phyloP scores from a whole-genome alignment of 2,329 filamentous ascomycete species.

The Sporothrix humicola region DNA sequence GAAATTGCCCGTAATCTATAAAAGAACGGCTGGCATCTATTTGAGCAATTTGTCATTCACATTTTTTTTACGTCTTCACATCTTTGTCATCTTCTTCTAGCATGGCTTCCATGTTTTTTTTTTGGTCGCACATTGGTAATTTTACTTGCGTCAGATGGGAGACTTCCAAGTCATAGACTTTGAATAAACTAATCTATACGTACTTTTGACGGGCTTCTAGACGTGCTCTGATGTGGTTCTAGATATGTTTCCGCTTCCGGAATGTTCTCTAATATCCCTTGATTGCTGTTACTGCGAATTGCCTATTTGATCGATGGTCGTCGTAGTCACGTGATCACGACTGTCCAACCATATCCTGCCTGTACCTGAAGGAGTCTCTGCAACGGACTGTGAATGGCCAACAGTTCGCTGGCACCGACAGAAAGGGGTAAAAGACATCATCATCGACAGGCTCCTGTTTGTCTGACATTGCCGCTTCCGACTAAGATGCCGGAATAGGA shows the following conservation, averaged over 20 bases:
- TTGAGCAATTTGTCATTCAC: conserved; percentile 29
- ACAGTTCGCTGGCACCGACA: no score
- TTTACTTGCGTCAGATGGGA: conserved; percentile 4
- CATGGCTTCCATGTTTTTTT: neutral
- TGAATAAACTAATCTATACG: neutral
- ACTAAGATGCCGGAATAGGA: no score
- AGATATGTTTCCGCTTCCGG: neutral
- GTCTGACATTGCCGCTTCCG: no score
- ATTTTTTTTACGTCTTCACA: neutral
- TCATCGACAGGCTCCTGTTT: no score
- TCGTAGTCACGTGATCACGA: neutral
- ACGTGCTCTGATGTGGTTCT: neutral
- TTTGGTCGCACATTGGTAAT: neutral
- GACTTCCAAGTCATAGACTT: neutral
- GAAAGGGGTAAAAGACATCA: no score
- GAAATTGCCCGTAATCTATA: conserved; percentile 26
- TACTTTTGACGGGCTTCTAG: neutral
- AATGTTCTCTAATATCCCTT: neutral
- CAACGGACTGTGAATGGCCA: no score
- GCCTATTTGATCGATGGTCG: neutral
- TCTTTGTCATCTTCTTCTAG: neutral
- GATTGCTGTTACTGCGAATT: no score
- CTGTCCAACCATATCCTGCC: no score
- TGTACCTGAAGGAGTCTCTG: no score
- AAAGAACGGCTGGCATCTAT: conserved; percentile 15